Evolutionary conservation across 768 basidiomycete genomes (phyloP), one percentile per base, ranked within the genome.

Genomic region (Trametes gibbosa): DNA sequence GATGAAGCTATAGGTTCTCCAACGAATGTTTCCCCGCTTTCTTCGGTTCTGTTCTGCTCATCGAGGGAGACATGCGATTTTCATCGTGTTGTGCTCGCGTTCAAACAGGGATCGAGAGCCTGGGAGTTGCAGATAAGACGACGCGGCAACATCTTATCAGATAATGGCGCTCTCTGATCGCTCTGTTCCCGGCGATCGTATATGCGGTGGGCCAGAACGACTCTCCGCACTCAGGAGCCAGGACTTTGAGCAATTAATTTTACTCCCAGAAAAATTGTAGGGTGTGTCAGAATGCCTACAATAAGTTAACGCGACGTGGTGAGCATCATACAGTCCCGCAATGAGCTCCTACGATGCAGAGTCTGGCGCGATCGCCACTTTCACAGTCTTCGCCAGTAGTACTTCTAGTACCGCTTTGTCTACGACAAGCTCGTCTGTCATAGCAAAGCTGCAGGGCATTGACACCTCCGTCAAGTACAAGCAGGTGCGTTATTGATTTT

Each of bases 101-200:
- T n/a, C n/a, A n/a, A n/a, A n/a, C n/a, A n/a, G n/a, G n/a, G n/a
- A n/a, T n/a, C n/a, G n/a, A n/a, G n/a, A n/a, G n/a, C n/a, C n/a
- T n/a, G n/a, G n/a, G n/a, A n/a, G n/a, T n/a, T n/a, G n/a, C n/a
- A n/a, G n/a, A n/a, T n/a, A n/a, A n/a, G n/a, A n/a, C n/a, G n/a
- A n/a, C n/a, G n/a, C n/a, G n/a, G n/a, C n/a, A n/a, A n/a, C 41
- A 55, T 55, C 53, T 55, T 55, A 55, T 55, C 53, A 47, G 53
- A 55, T 55, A 55, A 46, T 37, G 32, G 16, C 34, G 53, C 12
- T 19, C 42, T 9, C 43, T 43, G 21, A 17, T 43, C 23, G 34
- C 34, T 17, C 16, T 39, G 37, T 39, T 17, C 37, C 37, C 37
- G 37, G 37, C 37, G 6, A 14, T 39, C 17, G 37, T 39, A 17